Conservation (phyloP, 1,139 yeast species). For the Protomyces macrosporus region DNA sequence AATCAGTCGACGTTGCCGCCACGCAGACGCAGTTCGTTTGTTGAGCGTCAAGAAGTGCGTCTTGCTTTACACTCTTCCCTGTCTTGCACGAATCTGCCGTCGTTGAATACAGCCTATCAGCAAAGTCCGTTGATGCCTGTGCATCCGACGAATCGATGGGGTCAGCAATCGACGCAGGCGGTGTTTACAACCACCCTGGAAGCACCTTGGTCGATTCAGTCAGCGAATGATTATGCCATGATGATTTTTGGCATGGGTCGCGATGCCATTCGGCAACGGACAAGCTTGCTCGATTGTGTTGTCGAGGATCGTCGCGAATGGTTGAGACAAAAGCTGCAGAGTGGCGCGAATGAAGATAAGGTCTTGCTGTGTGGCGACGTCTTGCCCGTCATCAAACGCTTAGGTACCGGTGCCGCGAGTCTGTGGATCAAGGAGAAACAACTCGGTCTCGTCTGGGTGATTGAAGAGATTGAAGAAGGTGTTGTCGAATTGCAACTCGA, state of each 20-base stretch:
- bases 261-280: constrained; percentile 50
- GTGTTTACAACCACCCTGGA: constrained; percentile 71
- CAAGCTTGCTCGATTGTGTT: constrained; percentile 68
- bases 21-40: constrained; percentile 12
- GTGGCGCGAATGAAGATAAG: constrained; percentile 33
- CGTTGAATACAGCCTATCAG: constrained; percentile 13
- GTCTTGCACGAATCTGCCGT: constrained; percentile 20
- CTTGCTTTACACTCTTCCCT: constrained; percentile 15
- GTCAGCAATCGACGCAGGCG: constrained; percentile 21
- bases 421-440: constrained; percentile 81
- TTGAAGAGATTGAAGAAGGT: constrained; percentile 58
- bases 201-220: constrained; percentile 75
- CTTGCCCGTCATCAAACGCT: constrained; percentile 47
- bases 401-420: constrained; percentile 41
- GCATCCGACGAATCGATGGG: constrained; percentile 14
- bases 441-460: constrained; percentile 69
- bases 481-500: constrained; percentile 25
- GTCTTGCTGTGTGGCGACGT: constrained; percentile 55
- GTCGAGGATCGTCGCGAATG: constrained; percentile 54
- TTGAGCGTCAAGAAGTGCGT: constrained; percentile 18
- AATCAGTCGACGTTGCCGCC: constrained; percentile 5
- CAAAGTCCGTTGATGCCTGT: constrained; percentile 11
- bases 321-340: constrained; percentile 14
- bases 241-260: constrained; percentile 77
- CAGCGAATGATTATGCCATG: constrained; percentile 87